phyloP scores from a whole-genome alignment of 768 basidiomycete genomes.

The Phlegmacium glaucopus region DNA sequence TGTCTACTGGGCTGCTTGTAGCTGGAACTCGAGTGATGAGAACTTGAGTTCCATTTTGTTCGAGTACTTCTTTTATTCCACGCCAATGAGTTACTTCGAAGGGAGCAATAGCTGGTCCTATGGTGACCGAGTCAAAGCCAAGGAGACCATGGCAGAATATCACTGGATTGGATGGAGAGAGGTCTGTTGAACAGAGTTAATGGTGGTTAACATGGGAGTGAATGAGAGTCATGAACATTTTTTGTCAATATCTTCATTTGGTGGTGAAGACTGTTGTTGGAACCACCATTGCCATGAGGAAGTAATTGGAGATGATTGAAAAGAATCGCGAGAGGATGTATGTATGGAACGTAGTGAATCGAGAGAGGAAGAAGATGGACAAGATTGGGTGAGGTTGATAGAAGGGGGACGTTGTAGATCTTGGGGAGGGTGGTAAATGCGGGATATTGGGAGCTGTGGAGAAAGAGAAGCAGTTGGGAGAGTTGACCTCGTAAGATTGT shows the following conservation, averaged over 20 bases:
- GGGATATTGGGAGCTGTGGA: slow-evolving; percentile 25
- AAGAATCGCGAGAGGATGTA: slow-evolving; percentile 22
- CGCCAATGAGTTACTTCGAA: slow-evolving; percentile 94
- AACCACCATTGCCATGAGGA: slow-evolving; percentile 49
- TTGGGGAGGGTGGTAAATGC: slow-evolving; percentile 1
- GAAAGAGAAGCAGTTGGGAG: slow-evolving; percentile 63
- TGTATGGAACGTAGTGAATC: slow-evolving; percentile 54
- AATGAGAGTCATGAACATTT: slow-evolving; percentile 51
- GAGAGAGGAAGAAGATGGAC: slow-evolving; percentile 46
- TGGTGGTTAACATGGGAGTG: neutral
- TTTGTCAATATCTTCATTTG: slow-evolving; percentile 41
- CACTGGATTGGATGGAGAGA: slow-evolving; percentile 76
- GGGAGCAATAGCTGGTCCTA: slow-evolving; percentile 73
- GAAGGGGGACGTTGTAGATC: slow-evolving; percentile 24
- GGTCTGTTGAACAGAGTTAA: slow-evolving; percentile 43
- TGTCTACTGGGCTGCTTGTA: slow-evolving; percentile 81
- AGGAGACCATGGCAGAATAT: slow-evolving; percentile 96
- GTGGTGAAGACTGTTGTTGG: slow-evolving; percentile 42
- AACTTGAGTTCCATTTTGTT: slow-evolving; percentile 85
- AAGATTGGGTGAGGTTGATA: slow-evolving; percentile 36
- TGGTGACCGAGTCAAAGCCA: slow-evolving; percentile 83
- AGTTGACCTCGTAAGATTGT: slow-evolving; percentile 54
- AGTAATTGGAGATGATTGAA: slow-evolving; percentile 12
- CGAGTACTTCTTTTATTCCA: slow-evolving; percentile 90
- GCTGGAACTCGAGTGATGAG: slow-evolving; percentile 94